These are phyloP conservation scores for Rubia balearica DNA, from an alignment of 305 asterid species.

Conservation along the genomic window DNA sequence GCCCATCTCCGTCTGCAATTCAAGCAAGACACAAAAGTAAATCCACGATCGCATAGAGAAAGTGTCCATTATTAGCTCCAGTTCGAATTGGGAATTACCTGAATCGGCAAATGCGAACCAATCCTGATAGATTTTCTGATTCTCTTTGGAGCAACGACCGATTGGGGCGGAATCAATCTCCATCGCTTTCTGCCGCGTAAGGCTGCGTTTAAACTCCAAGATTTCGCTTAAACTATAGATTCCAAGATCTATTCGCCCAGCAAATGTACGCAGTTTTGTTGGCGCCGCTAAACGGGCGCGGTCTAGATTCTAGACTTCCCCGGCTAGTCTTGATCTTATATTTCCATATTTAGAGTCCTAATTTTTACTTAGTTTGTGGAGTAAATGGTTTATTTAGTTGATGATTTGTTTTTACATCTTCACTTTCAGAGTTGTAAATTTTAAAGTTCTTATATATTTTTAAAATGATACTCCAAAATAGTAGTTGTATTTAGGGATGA, in stretches of 20 bases:
- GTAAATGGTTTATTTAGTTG: too few relatives aligned
- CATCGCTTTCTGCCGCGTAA: conserved; percentile 31
- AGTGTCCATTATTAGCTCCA: background rate
- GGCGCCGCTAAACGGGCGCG: background rate
- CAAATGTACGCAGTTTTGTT: background rate
- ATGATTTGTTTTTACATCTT: too few relatives aligned
- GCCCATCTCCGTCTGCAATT: conserved; percentile 78
- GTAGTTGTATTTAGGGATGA: too few relatives aligned
- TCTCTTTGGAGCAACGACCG: conserved; percentile 68
- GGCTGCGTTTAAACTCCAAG: background rate
- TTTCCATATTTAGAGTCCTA: too few relatives aligned
- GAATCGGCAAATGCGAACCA: conserved; percentile 84
- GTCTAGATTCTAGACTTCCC: background rate
- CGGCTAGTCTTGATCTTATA: too few relatives aligned
- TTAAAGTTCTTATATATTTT: too few relatives aligned
- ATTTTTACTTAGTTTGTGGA: too few relatives aligned
- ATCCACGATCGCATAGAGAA: background rate
- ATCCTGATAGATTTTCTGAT: conserved; percentile 69
- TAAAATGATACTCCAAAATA: too few relatives aligned
- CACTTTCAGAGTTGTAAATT: too few relatives aligned
- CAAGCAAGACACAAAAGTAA: background rate
- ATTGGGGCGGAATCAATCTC: conserved; percentile 78
- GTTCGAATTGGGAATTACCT: conserved; percentile 24
- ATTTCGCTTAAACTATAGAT: background rate
- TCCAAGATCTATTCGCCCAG: background rate